Evolutionary conservation across 805 yeast genomes (phyloP), one percentile per base, ranked within the genome.

Genomic region (Saccharomycopsis sp.): DNA sequence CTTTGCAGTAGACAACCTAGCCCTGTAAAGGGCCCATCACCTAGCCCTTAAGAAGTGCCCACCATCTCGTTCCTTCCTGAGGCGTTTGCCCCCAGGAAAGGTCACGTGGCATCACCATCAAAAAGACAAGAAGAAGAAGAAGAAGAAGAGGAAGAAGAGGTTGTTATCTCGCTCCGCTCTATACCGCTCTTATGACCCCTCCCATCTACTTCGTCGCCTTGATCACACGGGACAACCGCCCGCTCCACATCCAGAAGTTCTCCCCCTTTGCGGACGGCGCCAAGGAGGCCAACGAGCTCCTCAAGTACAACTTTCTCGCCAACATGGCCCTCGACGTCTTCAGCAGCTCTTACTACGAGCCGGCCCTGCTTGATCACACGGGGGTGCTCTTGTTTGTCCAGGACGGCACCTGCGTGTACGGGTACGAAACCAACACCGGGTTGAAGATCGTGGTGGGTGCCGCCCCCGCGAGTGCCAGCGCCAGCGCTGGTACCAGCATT

Each of bases 251-350:
- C 31, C 81, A 75, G 52, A 61, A 72, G 31, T 68, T 77, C 42
- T 62, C 66, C 16, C 60, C 59, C 8, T 47, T 50, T 10, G 57
- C 55, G 31, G 39, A 54, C 3, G 55, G 52, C 31, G 59, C 54
- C 25, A 47, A 48, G 30, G 53, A 58, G 29, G 64, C 68, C 34
- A 68, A 74, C 49, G 65, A 64, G 44, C 59, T 72, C 41, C 59
- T 79, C 22, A 75, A 78, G 50, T 78, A 75, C 60, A 77, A 80
- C 52, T 80, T 80, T 50, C 61, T 80, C 22, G 71, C 84, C n/a
- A 85, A 80, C 53, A 79, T 80, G 80, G 76, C 86, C 4, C 60
- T 80, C 18, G 88, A 80, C 55, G 69, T 78, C 16, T 77, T 80
- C 52, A 65, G 76, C 25, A 72, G 81, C 2, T 65, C 70, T 4